Percentiles rank a stretch among this genome's conserved stretches.
These are phyloP conservation scores for Biscogniauxia mediterranea DNA, from an alignment of 2,329 filamentous ascomycete genomes.

Conservation along the genomic window DNA sequence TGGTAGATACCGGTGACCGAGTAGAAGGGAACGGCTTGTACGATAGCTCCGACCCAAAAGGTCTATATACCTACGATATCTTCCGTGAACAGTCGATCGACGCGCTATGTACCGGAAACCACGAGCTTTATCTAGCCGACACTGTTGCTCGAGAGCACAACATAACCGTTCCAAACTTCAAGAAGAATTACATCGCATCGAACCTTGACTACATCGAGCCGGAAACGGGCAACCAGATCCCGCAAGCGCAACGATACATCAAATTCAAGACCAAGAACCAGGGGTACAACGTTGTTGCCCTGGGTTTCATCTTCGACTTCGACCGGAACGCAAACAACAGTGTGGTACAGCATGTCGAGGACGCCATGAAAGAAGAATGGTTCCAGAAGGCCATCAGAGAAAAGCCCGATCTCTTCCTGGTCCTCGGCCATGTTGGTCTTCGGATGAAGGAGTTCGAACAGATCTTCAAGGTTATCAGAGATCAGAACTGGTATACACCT, in stretches of 20 bases:
- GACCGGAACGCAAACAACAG: constrained; percentile 89
- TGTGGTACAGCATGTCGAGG: constrained; percentile 73
- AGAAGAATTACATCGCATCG: constrained; percentile 78
- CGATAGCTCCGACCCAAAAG: constrained; percentile 84
- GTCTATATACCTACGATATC: constrained; percentile 84
- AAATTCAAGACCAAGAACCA: constrained; percentile 92
- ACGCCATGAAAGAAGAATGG: constrained; percentile 82
- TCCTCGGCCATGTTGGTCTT: constrained; percentile 81
- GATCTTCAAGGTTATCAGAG: constrained; percentile 76
- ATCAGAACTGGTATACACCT: constrained; percentile 73
- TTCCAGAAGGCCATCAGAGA: constrained; percentile 84
- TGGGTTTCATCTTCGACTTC: constrained; percentile 96
- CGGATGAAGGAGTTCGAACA: constrained; percentile 75
- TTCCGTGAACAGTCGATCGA: constrained; percentile 81
- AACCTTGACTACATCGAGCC: constrained; percentile 87
- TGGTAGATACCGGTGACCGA: constrained; percentile 93
- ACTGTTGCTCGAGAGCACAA: constrained; percentile 77
- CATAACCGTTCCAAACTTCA: constrained; percentile 80
- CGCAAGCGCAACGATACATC: constrained; percentile 78
- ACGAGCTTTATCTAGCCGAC: constrained; percentile 84
- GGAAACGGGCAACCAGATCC: constrained; percentile 65
- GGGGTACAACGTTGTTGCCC: constrained; percentile 77
- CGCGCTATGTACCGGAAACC: constrained; percentile 84
- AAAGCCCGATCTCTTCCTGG: constrained; percentile 82
- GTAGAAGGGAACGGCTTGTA: constrained; percentile 95